phyloP scores from a whole-genome alignment of 441 rosid genomes.

The Adansonia gregorii region DNA sequence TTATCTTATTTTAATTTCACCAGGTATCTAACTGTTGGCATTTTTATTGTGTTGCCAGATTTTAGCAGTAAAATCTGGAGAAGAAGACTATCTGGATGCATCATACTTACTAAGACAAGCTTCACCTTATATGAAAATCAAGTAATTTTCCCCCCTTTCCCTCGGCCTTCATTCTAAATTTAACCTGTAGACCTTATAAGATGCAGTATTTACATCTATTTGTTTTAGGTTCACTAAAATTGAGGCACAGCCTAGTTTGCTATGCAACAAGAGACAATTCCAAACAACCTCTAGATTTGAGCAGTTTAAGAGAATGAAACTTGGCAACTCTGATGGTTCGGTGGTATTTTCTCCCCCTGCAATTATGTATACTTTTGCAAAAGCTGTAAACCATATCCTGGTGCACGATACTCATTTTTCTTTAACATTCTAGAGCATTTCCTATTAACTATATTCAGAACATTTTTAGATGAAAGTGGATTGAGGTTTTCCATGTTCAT shows the following conservation, averaged over 20 bases:
- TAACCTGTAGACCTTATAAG: conserved; percentile 21
- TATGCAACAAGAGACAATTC: conserved; percentile 61
- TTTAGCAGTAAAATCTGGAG: conserved; percentile 81
- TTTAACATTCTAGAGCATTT: neutral
- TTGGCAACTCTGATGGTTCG: conserved; percentile 40
- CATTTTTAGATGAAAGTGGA: neutral
- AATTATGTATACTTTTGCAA: neutral
- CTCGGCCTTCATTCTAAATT: conserved; percentile 25
- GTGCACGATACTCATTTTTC: neutral
- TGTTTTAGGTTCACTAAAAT: conserved; percentile 61
- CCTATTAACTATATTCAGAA: conserved; percentile 13
- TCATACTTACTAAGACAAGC: conserved; percentile 79
- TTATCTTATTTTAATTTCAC: neutral
- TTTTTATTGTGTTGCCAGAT: conserved; percentile 51
- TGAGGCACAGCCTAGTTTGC: conserved; percentile 48
- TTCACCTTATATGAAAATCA: conserved; percentile 86
- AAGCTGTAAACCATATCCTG: neutral
- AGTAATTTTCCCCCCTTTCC: conserved; percentile 43
- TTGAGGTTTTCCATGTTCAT: neutral
- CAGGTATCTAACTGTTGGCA: neutral
- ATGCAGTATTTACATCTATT: conserved; percentile 17
- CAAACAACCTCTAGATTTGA: conserved; percentile 47
- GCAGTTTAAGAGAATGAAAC: conserved; percentile 63
- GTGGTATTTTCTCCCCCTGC: conserved; percentile 40
- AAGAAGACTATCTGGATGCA: conserved; percentile 78